Evolutionary conservation across 1,284 basidiomycete species (phyloP).

Genomic region (Sanguinoderma infundibulare): DNA sequence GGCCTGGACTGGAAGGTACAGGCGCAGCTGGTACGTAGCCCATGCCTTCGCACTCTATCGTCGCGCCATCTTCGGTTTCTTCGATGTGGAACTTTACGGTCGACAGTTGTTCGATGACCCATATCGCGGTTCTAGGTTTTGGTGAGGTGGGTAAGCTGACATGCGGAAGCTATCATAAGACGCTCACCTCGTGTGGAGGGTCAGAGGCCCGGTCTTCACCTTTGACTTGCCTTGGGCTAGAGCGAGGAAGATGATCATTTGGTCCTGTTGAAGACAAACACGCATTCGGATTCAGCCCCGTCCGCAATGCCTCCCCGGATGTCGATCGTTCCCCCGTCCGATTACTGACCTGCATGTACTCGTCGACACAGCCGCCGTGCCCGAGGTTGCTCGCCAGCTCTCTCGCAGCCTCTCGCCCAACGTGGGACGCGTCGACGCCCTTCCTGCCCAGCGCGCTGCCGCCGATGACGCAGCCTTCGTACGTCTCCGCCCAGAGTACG

Average conservation of each 20-base stretch:
- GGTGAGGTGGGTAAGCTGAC: neutral
- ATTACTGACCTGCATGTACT: conserved; percentile 55
- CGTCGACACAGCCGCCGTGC: conserved; percentile 71
- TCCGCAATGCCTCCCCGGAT: too few relatives aligned
- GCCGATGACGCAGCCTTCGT: conserved; percentile 63
- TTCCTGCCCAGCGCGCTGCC: conserved; percentile 66
- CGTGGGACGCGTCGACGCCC: conserved; percentile 43
- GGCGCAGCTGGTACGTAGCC: conserved; percentile 11
- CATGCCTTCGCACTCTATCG: conserved; percentile 27
- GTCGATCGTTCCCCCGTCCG: too few relatives aligned
- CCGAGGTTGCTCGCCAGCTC: conserved; percentile 58
- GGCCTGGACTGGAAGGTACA: neutral
- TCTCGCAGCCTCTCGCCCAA: conserved; percentile 62
- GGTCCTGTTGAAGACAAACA: conserved; percentile 55
- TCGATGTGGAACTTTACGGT: conserved; percentile 62
- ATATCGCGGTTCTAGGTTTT: conserved; percentile 66
- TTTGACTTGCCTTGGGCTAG: conserved; percentile 65
- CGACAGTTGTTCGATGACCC: conserved; percentile 68
- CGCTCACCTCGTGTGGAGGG: conserved; percentile 65
- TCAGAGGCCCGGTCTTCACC: conserved; percentile 58
- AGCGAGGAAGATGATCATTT: conserved; percentile 76
- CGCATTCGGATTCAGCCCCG: neutral
- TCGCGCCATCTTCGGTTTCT: conserved; percentile 21
- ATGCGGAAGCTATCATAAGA: neutral
- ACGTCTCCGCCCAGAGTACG: conserved; percentile 72